These are phyloP conservation scores for Labyrinthula sp. DNA, from an alignment of 352 stramenopile species.

Conservation along the genomic window DNA sequence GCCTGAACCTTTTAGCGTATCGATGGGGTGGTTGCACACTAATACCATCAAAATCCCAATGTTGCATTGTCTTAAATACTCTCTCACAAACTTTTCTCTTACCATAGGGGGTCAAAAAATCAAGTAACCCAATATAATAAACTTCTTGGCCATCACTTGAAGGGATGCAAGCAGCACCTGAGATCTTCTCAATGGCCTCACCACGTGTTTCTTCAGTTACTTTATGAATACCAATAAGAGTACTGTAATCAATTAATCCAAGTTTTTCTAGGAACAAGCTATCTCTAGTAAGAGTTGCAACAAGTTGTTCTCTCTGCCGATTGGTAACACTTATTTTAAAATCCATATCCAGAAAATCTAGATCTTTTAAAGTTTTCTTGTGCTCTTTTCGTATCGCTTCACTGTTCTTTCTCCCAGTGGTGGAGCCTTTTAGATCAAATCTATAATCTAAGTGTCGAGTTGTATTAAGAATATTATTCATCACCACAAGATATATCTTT, in stretches of 20 bases:
- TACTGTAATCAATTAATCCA: constrained; percentile 73
- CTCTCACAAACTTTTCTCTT: constrained; percentile 62
- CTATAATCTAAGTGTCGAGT: constrained; percentile 66
- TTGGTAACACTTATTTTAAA: constrained; percentile 52
- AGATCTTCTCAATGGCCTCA: too few relatives aligned
- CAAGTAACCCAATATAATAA: constrained; percentile 72
- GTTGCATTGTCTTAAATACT: constrained; percentile 55
- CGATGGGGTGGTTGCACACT: constrained; percentile 34
- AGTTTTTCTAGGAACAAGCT: constrained; percentile 64
- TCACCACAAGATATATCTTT: constrained; percentile 80
- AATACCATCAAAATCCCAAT: constrained; percentile 47
- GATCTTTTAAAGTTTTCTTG: constrained; percentile 54
- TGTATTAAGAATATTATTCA: constrained; percentile 87
- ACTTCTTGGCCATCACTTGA: constrained; percentile 34
- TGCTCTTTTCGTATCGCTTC: constrained; percentile 20
- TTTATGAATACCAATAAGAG: constrained; percentile 19
- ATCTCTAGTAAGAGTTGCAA: constrained; percentile 49
- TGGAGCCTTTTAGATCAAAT: constrained; percentile 65
- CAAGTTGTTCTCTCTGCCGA: constrained; percentile 44
- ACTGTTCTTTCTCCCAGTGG: constrained; percentile 46
- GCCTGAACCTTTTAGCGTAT: constrained; percentile 64
- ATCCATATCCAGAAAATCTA: constrained; percentile 55
- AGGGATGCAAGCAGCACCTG: too few relatives aligned
- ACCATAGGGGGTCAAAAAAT: constrained; percentile 75
- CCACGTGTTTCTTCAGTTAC: not conserved